phyloP scores from a whole-genome alignment of 2,329 filamentous ascomycete genomes.

The Metarhizium anisopliae region DNA sequence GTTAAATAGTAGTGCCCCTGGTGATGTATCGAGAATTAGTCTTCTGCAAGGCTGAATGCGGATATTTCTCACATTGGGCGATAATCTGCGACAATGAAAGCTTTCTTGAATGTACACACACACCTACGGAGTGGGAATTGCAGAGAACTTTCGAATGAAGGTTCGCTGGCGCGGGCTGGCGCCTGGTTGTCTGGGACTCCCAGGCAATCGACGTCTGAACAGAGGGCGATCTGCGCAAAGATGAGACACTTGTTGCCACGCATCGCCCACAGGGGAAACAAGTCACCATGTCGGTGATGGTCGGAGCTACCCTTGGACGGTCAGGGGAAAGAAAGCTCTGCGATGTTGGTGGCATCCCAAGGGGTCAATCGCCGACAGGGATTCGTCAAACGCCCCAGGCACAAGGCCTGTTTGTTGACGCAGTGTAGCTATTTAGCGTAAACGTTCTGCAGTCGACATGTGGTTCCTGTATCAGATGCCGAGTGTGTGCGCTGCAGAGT shows the following conservation, averaged over 20 bases:
- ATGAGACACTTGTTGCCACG: slow-evolving; percentile 3
- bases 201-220: slow-evolving; percentile 2
- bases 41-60: no score
- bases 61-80: no score
- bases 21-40: no score
- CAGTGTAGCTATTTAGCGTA: neutral
- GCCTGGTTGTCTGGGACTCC: neutral
- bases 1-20: no score
- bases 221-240: slow-evolving; percentile 1
- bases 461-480: neutral
- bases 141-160: neutral
- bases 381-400: neutral
- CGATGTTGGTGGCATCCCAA: neutral
- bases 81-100: no score
- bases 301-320: neutral
- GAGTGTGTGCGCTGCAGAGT: neutral
- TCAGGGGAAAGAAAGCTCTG: neutral
- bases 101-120: no score
- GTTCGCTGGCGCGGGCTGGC: neutral
- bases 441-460: neutral
- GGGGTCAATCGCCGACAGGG: neutral
- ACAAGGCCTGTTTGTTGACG: neutral
- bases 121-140: neutral
- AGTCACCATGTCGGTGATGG: neutral
- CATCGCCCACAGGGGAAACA: slow-evolving; percentile 2